A percentile compares a stretch with the other conserved stretches of the same genome.
Evolutionary conservation across 441 rosid genomes (phyloP).

Genomic region (Codiaeum variegatum): DNA sequence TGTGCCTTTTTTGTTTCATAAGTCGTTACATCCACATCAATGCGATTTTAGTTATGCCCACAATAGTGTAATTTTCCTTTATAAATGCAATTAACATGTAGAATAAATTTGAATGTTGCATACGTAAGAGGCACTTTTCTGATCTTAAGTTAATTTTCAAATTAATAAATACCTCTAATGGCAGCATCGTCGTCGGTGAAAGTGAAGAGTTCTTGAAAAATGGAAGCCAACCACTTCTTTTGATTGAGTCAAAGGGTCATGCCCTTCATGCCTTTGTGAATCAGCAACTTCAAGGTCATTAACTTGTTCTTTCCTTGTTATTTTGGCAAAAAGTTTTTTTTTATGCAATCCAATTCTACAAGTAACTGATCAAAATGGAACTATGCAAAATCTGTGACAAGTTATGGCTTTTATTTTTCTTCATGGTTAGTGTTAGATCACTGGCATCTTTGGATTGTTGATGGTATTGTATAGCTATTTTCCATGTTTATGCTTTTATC

Average conservation of each 20-base stretch:
- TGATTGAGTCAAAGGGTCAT: slow-evolving; percentile 83
- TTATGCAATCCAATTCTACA: neutral
- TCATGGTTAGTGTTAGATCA: neutral
- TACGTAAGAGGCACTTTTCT: neutral
- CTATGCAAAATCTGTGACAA: neutral
- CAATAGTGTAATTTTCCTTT: neutral
- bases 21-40: neutral
- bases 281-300: slow-evolving; percentile 59
- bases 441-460: neutral
- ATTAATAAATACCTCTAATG: slow-evolving; percentile 19
- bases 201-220: slow-evolving; percentile 58
- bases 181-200: slow-evolving; percentile 54
- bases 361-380: slow-evolving; percentile 1
- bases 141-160: slow-evolving; percentile 12
- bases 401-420: neutral
- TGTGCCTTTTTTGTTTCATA: neutral
- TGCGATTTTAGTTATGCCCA: too few species aligned
- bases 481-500: slow-evolving; percentile 3
- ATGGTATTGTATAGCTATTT: neutral
- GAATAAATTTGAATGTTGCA: neutral
- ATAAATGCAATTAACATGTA: neutral
- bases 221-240: slow-evolving; percentile 53
- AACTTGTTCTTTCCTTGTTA: slow-evolving; percentile 13
- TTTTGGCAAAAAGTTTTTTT: neutral
- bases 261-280: slow-evolving; percentile 85